Percentiles rank a stretch among this genome's conserved stretches.
These are phyloP conservation scores for Ophiorrhiza pumila DNA, from an alignment of 257 asterid species.

Conservation along the genomic window DNA sequence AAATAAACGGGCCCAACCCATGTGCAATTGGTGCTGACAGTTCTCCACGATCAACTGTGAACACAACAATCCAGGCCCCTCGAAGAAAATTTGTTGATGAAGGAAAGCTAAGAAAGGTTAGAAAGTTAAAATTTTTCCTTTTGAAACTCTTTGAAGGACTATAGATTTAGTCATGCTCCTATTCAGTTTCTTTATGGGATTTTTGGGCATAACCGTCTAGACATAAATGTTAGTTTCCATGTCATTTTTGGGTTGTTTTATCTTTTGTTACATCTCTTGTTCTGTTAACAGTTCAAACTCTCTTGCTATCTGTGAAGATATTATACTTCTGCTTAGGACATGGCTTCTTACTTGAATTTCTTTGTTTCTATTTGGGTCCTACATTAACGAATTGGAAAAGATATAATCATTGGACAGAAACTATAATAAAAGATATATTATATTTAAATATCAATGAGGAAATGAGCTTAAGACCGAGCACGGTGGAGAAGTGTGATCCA, in stretches of 20 bases:
- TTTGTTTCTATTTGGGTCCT: not conserved
- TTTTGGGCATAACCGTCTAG: not conserved
- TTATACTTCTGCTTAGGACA: not conserved
- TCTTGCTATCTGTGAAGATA: not conserved
- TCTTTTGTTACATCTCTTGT: not conserved
- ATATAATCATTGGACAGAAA: too few relatives aligned
- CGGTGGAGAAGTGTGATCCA: too few relatives aligned
- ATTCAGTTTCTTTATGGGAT: not conserved
- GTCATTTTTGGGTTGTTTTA: not conserved
- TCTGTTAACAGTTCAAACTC: not conserved
- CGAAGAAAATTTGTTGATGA: constrained; percentile 95
- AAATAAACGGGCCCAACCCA: constrained; percentile 55
- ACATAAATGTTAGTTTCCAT: not conserved
- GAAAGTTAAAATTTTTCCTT: constrained; percentile 12
- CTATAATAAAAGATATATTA: too few relatives aligned
- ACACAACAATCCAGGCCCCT: constrained; percentile 71
- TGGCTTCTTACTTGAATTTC: not conserved
- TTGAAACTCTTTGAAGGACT: not conserved
- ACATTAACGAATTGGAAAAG: too few relatives aligned
- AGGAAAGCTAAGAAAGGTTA: constrained; percentile 92
- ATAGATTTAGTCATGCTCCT: not conserved
- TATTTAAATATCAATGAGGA: too few relatives aligned
- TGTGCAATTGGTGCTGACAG: constrained; percentile 61
- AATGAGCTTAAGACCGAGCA: too few relatives aligned
- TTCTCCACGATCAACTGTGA: constrained; percentile 59